These are phyloP conservation scores for Mallotus japonicus DNA, from an alignment of 441 rosid genomes.

Conservation along the genomic window DNA sequence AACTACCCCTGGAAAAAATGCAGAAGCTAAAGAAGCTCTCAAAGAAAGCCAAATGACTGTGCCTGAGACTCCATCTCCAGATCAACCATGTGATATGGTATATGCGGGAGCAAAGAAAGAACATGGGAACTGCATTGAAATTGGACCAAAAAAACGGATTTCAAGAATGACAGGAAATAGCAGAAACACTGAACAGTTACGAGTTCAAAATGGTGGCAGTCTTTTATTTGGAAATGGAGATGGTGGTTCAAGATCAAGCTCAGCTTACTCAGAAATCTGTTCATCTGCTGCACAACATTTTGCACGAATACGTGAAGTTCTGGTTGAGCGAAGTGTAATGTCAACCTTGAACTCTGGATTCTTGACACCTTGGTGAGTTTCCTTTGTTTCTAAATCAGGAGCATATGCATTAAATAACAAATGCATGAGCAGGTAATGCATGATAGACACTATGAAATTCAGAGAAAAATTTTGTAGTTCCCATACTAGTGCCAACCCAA, in stretches of 20 bases:
- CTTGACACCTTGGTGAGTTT: conserved; percentile 86
- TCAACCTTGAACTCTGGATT: conserved; percentile 92
- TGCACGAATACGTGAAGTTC: conserved; percentile 88
- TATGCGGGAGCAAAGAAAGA: conserved; percentile 65
- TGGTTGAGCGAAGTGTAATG: conserved; percentile 84
- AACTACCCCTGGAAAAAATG: conserved; percentile 76
- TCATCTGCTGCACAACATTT: conserved; percentile 91
- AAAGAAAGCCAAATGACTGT: conserved; percentile 73
- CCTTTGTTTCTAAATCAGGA: neutral
- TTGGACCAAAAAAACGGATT: conserved; percentile 69
- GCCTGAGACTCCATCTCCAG: conserved; percentile 99
- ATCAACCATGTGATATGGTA: conserved; percentile 64
- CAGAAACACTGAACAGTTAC: conserved; percentile 48
- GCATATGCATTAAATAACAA: neutral
- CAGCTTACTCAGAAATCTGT: conserved; percentile 85
- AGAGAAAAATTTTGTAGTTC: neutral
- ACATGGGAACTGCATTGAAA: conserved; percentile 56
- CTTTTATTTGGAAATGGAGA: conserved; percentile 59
- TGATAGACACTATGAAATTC: neutral
- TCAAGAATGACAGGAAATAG: conserved; percentile 58
- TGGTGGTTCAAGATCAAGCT: conserved; percentile 47
- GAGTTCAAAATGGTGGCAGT: conserved; percentile 55
- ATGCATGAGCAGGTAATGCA: neutral
- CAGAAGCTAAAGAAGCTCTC: conserved; percentile 47
- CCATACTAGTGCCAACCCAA: neutral